A percentile compares a stretch with the other conserved stretches of the same genome.
Evolutionary conservation across 1,284 basidiomycete genomes (phyloP).

Genomic region (Leucocoprinus gongylophorus): DNA sequence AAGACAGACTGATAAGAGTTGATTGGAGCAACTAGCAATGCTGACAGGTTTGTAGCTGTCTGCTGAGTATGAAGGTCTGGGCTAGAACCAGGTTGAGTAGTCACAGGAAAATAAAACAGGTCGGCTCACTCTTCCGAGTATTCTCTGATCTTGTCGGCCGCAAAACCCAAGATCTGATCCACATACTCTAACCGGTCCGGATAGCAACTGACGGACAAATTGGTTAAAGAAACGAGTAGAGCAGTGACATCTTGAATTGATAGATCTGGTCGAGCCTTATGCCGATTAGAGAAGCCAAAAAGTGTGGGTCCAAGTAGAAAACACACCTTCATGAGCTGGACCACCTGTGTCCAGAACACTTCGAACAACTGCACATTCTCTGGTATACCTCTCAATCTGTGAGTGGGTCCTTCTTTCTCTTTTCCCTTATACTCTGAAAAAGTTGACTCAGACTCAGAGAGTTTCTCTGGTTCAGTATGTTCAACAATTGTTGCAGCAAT

Average conservation of each 20-base stretch:
- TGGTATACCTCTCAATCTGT: conserved; percentile 88
- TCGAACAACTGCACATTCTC: conserved; percentile 91
- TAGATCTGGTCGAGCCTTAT: conserved; percentile 85
- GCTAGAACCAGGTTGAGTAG: conserved; percentile 32
- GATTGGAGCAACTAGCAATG: conserved; percentile 85
- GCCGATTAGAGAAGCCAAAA: neutral
- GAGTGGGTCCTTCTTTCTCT: conserved; percentile 47
- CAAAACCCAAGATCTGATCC: conserved; percentile 87
- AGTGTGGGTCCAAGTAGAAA: neutral
- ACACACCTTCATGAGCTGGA: conserved; percentile 86
- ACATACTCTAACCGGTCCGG: conserved; percentile 93
- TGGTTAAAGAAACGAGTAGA: conserved; percentile 86
- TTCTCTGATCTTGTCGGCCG: conserved; percentile 79
- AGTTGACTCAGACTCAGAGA: conserved; percentile 17
- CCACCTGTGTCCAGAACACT: conserved; percentile 96
- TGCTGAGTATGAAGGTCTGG: conserved; percentile 82
- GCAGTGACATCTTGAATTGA: conserved; percentile 95
- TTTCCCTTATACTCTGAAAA: conserved; percentile 43
- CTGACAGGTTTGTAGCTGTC: conserved; percentile 83
- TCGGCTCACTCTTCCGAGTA: conserved; percentile 63
- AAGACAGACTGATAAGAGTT: conserved; percentile 92
- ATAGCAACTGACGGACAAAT: conserved; percentile 91
- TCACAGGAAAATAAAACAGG: neutral
- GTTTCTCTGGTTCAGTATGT: conserved; percentile 23
- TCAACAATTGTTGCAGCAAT: conserved; percentile 19